These are phyloP conservation scores for Phaffomyces thermotolerans DNA, from an alignment of 805 yeast species.

Conservation along the genomic window DNA sequence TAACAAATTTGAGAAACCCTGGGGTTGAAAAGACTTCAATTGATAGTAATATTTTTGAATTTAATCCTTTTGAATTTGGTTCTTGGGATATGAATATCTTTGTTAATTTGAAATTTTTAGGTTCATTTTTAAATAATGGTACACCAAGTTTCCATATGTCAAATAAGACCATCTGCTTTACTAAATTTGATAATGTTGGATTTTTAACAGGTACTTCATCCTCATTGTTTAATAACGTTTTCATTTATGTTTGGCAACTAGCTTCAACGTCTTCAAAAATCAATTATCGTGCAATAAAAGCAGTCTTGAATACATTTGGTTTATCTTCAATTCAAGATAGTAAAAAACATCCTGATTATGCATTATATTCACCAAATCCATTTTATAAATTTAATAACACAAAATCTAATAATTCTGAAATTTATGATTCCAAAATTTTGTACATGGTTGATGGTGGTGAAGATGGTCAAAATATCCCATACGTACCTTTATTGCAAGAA, in stretches of 20 bases:
- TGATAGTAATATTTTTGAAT: slow-evolving; percentile 45
- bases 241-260: slow-evolving; percentile 36
- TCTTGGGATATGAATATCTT: slow-evolving; percentile 56
- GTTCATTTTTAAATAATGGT: slow-evolving; percentile 42
- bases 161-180: slow-evolving; percentile 33
- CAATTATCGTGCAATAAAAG: slow-evolving; percentile 29
- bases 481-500: slow-evolving; percentile 56
- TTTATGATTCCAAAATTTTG: slow-evolving; percentile 26
- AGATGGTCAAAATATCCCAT: slow-evolving; percentile 66
- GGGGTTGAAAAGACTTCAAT: slow-evolving; percentile 24
- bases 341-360: slow-evolving; percentile 47
- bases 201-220: slow-evolving; percentile 60
- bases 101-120: slow-evolving; percentile 44
- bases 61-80: slow-evolving; percentile 62
- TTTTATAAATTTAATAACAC: slow-evolving; percentile 30
- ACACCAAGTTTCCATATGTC: slow-evolving; percentile 24
- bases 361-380: slow-evolving; percentile 56
- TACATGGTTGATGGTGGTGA: slow-evolving; percentile 74
- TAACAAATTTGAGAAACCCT: slow-evolving; percentile 35
- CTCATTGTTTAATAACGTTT: slow-evolving; percentile 45
- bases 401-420: slow-evolving; percentile 9
- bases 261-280: slow-evolving; percentile 25
- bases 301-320: slow-evolving; percentile 38
- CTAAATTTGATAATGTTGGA: slow-evolving; percentile 52
- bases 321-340: slow-evolving; percentile 30